Base-by-base conservation (phyloP, 1,139 yeast genomes). In the Oligophagozyma castellii region DNA sequence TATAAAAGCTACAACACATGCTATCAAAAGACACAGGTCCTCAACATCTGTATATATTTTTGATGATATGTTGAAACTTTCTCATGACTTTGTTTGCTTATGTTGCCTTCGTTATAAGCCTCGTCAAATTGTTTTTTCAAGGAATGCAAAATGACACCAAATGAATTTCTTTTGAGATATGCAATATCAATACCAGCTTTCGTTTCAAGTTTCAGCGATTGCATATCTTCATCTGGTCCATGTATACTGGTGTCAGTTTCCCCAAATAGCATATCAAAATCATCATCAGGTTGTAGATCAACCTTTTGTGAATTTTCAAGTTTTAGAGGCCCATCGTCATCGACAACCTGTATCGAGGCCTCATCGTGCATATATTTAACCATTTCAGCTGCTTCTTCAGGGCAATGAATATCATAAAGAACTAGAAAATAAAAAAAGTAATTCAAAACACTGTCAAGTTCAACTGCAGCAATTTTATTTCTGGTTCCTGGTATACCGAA, bases 181-280 rank as follows among this genome's bases (percentile, higher is more conserved):
- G 29, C 29, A 5, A 31, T 27, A n/a, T 24, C 28, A 13, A 18
- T 13, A 6, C 14, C 14, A 3, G 18, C 21, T 14, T 29, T 26
- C 4, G 23, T 28, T 8, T 22, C 29, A 14, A 28, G 25, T 6
- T 19, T 20, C n/a, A 20, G 24, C 2, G 30, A 6, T 8, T 18
- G 27, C n/a, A 23, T 22, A 5, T 42, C 49, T 10, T 43, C 47
- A 6, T 44, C 48, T 12, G 35, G 35, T 3, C 41, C 44, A 12
- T 45, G 47, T 1, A 38, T 30, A 24, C 49, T 47, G 1, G 44
- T 41, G 19, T 48, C 53, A 27, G 42, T 44, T 32, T 51, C 56
- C 7, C 56, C 56, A 33, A 51, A 51, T 6, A 51, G 32, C 52
- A 51, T 48, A 30, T 49, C 54, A 27, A 51, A 44, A 35, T 51